Percentiles rank a stretch among this genome's conserved stretches.
Evolutionary conservation across 352 stramenopile genomes (phyloP).

Genomic region (Ophiocytium majus): DNA sequence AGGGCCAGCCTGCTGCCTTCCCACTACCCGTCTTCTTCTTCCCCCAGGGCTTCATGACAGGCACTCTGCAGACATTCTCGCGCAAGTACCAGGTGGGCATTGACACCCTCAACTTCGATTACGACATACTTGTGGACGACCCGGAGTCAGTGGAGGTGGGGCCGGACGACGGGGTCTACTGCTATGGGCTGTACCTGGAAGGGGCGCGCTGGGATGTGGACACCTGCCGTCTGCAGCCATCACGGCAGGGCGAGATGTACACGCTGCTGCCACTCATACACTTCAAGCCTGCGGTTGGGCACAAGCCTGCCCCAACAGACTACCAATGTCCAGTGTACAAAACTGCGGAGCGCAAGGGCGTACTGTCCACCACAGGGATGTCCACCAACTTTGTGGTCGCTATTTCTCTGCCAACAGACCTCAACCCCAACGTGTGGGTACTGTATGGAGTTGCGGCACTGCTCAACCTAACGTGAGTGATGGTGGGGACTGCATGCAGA

Average conservation of each 20-base stretch:
- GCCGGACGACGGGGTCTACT: slow-evolving; percentile 82
- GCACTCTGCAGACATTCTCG: slow-evolving; percentile 86
- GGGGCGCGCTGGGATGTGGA: slow-evolving; percentile 76
- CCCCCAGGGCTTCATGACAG: slow-evolving; percentile 91
- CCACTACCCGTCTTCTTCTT: slow-evolving; percentile 90
- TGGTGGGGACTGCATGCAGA: too few species aligned
- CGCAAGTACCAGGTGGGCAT: slow-evolving; percentile 89
- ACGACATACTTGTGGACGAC: slow-evolving; percentile 67
- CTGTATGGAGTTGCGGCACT: slow-evolving; percentile 84
- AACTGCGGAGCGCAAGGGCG: slow-evolving; percentile 82
- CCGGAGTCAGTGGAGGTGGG: slow-evolving; percentile 64
- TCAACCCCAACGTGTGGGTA: slow-evolving; percentile 81
- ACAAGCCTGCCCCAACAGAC: slow-evolving; percentile 65
- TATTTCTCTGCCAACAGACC: slow-evolving; percentile 77
- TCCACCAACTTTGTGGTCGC: slow-evolving; percentile 88
- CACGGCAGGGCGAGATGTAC: slow-evolving; percentile 84
- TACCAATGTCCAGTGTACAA: slow-evolving; percentile 91
- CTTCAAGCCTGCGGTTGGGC: slow-evolving; percentile 77
- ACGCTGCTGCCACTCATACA: slow-evolving; percentile 78
- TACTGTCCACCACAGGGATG: slow-evolving; percentile 84
- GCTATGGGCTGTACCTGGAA: slow-evolving; percentile 76
- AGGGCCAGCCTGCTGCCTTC: slow-evolving; percentile 84
- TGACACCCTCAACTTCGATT: slow-evolving; percentile 86
- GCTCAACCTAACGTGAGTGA: slow-evolving; percentile 74
- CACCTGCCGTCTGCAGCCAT: slow-evolving; percentile 69